phyloP scores from a whole-genome alignment of 768 basidiomycete species.

The Gymnopilus junonius region DNA sequence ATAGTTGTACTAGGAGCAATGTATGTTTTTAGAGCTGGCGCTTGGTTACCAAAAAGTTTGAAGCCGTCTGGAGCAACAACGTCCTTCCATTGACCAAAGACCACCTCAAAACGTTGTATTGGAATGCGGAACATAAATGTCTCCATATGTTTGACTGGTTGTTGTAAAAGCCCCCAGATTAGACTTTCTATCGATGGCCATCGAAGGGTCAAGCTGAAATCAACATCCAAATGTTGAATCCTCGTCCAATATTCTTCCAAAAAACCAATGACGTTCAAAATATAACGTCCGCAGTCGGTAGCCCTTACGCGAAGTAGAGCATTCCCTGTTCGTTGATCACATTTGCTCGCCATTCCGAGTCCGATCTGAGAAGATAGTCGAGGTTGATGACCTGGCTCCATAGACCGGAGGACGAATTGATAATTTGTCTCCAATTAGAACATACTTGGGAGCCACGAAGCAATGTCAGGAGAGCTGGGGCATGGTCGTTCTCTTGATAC shows the following conservation, averaged over 20 bases:
- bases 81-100: too few species aligned
- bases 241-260: not conserved
- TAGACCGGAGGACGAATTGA: not conserved
- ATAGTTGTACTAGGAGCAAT: too few species aligned
- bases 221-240: not conserved
- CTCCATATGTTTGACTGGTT: not conserved
- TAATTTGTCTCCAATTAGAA: not conserved
- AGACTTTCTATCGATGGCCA: not conserved
- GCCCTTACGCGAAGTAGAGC: not conserved
- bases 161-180: not conserved
- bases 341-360: not conserved
- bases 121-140: not conserved
- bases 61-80: too few species aligned
- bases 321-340: not conserved
- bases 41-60: too few species aligned
- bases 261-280: not conserved
- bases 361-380: not conserved
- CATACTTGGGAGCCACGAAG: not conserved
- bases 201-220: not conserved
- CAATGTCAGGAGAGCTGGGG: too few species aligned
- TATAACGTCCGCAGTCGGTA: not conserved
- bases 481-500: too few species aligned
- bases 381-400: not conserved
- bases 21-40: too few species aligned
- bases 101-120: too few species aligned